phyloP scores from a whole-genome alignment of 345 rosid genomes.

The Eucalyptus shirleyi region DNA sequence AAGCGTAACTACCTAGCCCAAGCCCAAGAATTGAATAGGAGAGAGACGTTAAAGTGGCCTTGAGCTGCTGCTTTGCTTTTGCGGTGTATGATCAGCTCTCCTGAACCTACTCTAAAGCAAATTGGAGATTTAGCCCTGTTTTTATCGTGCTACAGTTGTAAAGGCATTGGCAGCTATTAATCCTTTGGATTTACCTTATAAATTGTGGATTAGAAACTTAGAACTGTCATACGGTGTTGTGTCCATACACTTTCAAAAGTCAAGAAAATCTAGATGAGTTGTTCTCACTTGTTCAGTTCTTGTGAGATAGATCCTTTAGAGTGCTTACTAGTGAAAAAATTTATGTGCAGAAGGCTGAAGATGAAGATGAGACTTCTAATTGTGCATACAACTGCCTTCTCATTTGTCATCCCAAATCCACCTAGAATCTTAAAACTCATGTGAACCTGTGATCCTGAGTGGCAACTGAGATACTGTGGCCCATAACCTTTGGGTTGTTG shows the following conservation, averaged over 20 bases:
- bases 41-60: not conserved
- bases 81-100: not conserved
- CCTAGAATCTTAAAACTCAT: not conserved
- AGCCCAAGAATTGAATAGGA: not conserved
- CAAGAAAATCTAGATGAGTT: not conserved
- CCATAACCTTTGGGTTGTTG: not conserved
- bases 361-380: not conserved
- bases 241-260: not conserved
- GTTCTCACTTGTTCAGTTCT: not conserved
- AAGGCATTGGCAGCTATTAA: not conserved
- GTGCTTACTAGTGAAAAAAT: not conserved
- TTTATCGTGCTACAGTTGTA: not conserved
- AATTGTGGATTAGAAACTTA: not conserved
- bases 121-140: too few relatives aligned
- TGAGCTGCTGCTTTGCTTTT: not conserved
- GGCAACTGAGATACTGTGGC: not conserved
- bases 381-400: not conserved
- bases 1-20: too few relatives aligned
- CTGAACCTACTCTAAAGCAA: too few relatives aligned
- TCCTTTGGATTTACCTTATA: not conserved
- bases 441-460: not conserved
- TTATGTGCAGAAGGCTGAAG: not conserved
- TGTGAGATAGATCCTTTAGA: not conserved
- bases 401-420: not conserved
- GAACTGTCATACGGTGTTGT: not conserved